Conservation (phyloP, 106 monocot genomes). For the Allium fistulosum region DNA sequence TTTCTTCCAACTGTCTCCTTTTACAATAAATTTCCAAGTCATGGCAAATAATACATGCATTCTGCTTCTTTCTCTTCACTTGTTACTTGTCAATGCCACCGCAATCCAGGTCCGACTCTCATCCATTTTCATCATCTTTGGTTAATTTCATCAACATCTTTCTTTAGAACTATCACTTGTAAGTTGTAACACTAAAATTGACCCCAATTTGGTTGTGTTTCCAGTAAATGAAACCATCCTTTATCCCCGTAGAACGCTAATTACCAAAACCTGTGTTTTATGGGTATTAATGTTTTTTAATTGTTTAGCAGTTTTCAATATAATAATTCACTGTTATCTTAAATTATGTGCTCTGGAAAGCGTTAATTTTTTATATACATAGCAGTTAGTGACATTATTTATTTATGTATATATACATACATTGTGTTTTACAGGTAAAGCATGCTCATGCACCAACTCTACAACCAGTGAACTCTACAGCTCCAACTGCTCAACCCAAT, state of each 20-base stretch:
- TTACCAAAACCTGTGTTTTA: too few relatives aligned
- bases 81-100: background rate
- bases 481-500: slow-evolving; percentile 5
- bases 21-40: background rate
- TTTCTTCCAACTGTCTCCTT: background rate
- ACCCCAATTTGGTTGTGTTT: too few relatives aligned
- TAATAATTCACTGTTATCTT: too few relatives aligned
- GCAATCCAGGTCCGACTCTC: slow-evolving; percentile 7
- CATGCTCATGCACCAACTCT: slow-evolving; percentile 2
- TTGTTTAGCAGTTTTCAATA: too few relatives aligned
- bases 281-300: too few relatives aligned
- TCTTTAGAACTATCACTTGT: too few relatives aligned
- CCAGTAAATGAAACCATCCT: too few relatives aligned
- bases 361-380: background rate
- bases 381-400: too few relatives aligned
- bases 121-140: background rate
- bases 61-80: slow-evolving; percentile 1
- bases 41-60: slow-evolving; percentile 4
- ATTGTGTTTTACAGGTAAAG: background rate
- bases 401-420: too few relatives aligned
- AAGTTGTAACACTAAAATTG: too few relatives aligned
- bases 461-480: background rate
- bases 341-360: too few relatives aligned
- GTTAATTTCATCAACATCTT: background rate
- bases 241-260: background rate